Evolutionary conservation across 1,139 yeast species (phyloP).

Genomic region (Candida tetrigidarum): DNA sequence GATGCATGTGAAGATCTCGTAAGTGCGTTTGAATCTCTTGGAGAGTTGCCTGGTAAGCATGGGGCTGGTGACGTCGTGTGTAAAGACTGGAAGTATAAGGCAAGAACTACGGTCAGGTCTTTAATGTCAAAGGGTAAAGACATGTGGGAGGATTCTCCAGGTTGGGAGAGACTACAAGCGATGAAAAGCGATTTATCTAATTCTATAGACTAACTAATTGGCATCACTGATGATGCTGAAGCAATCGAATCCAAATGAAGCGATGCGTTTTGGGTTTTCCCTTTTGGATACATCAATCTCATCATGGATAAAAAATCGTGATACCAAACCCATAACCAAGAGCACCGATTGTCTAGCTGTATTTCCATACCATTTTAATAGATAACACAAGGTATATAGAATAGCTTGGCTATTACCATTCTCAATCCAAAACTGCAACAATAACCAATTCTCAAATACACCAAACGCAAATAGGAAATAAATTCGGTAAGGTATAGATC

Average conservation of each 20-base stretch:
- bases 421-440: conserved; percentile 17
- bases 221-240: conserved; percentile 33
- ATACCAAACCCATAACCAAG: not conserved
- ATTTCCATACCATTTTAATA: conserved; percentile 14
- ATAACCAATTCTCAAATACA: conserved; percentile 13
- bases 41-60: conserved; percentile 84
- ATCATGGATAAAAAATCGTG: not conserved
- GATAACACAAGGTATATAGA: conserved; percentile 15
- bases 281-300: conserved; percentile 3
- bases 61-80: conserved; percentile 87
- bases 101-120: conserved; percentile 71
- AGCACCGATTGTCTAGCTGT: conserved; percentile 7
- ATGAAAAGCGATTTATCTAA: conserved; percentile 49
- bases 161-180: conserved; percentile 68
- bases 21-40: conserved; percentile 87
- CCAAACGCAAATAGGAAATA: conserved; percentile 14
- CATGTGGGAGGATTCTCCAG: conserved; percentile 80
- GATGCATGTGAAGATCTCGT: conserved; percentile 79
- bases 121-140: conserved; percentile 79
- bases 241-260: conserved; percentile 34
- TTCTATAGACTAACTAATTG: conserved; percentile 14
- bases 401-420: conserved; percentile 11
- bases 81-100: conserved; percentile 89
- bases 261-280: conserved; percentile 13
- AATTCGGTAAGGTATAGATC: conserved; percentile 6